Conservation (phyloP, 352 stramenopile species). For the Globisporangium rhizosaccharum region DNA sequence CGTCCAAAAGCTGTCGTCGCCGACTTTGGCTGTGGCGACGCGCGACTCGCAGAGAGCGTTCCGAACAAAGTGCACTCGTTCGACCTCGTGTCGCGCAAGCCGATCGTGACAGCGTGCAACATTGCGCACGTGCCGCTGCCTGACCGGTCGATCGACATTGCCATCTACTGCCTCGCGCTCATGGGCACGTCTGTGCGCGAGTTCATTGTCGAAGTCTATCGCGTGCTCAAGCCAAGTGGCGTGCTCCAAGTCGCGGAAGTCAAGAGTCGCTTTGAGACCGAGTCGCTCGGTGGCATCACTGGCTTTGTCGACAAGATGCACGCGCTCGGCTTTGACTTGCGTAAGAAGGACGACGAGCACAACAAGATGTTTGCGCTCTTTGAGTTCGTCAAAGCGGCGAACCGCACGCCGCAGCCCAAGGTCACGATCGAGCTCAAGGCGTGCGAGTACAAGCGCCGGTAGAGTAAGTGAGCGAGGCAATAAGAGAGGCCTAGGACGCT, state of each 20-base stretch:
- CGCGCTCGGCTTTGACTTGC: slow-evolving; percentile 63
- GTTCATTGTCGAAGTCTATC: slow-evolving; percentile 94
- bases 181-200: slow-evolving; percentile 98
- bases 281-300: slow-evolving; percentile 52
- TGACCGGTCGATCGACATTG: slow-evolving; percentile 90
- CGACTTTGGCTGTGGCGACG: slow-evolving; percentile 99
- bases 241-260: slow-evolving; percentile 86
- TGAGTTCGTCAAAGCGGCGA: slow-evolving; percentile 64
- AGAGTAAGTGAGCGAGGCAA: slow-evolving; percentile 10
- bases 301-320: slow-evolving; percentile 58
- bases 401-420: slow-evolving; percentile 39
- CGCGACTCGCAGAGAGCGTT: slow-evolving; percentile 88
- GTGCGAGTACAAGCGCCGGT: slow-evolving; percentile 83
- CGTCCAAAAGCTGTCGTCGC: slow-evolving; percentile 82
- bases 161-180: slow-evolving; percentile 96
- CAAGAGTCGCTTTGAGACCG: slow-evolving; percentile 79
- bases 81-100: slow-evolving; percentile 93
- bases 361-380: slow-evolving; percentile 89
- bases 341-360: slow-evolving; percentile 60
- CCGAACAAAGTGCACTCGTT: slow-evolving; percentile 95
- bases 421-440: slow-evolving; percentile 70
- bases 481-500: background rate
- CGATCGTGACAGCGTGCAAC: slow-evolving; percentile 94
- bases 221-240: slow-evolving; percentile 92
- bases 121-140: slow-evolving; percentile 92